Conservation (phyloP, 2,329 filamentous ascomycete genomes). For the Colletotrichum costaricense region DNA sequence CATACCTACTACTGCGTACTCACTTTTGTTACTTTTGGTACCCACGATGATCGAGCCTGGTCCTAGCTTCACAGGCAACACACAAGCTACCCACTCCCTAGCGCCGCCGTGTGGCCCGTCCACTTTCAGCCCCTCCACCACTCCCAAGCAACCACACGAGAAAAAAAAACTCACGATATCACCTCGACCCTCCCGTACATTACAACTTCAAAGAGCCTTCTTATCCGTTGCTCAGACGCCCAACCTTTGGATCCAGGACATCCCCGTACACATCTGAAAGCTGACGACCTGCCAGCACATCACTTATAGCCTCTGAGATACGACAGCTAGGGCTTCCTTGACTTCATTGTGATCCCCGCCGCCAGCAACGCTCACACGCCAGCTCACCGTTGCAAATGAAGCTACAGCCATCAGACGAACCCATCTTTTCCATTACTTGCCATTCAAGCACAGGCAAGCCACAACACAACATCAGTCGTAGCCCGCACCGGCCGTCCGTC, state of each 20-base stretch:
- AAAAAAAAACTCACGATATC: constrained; percentile 6
- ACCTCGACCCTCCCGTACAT: not conserved
- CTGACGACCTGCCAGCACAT: not conserved
- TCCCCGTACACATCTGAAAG: not conserved
- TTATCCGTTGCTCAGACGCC: not conserved
- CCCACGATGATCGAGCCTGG: not conserved
- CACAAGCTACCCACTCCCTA: not conserved
- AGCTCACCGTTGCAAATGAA: not conserved
- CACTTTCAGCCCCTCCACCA: constrained; percentile 16
- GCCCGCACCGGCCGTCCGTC: not conserved
- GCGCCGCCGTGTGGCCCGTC: constrained; percentile 5
- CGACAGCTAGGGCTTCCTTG: too few relatives aligned
- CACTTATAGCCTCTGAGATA: not conserved
- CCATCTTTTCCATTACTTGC: not conserved
- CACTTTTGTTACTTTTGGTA: too few relatives aligned
- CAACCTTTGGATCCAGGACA: not conserved
- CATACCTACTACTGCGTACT: too few relatives aligned
- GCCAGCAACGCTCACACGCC: not conserved
- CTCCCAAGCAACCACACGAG: not conserved
- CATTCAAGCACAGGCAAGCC: not conserved
- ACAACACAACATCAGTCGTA: not conserved
- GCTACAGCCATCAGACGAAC: constrained; percentile 18
- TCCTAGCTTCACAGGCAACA: constrained; percentile 18
- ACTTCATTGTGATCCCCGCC: not conserved
- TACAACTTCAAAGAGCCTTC: not conserved